phyloP scores from a whole-genome alignment of 129 eudicot genomes.

The Ambrosia trifida region DNA sequence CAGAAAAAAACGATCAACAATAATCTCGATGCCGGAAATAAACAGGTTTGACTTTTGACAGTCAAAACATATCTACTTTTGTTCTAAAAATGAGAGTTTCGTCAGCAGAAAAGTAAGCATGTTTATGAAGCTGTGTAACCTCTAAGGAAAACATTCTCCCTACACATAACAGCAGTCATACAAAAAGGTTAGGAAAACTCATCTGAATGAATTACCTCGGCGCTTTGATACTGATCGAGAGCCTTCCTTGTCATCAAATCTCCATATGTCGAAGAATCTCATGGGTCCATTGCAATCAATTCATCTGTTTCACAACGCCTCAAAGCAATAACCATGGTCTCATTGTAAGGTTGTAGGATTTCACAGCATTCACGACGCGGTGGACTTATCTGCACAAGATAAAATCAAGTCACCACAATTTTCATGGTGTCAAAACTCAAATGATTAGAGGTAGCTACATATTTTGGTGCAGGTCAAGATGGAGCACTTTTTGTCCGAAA shows the following conservation, averaged over 20 bases:
- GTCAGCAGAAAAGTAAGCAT: too few species aligned
- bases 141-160: background rate
- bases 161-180: background rate
- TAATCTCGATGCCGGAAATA: background rate
- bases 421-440: constrained; percentile 5
- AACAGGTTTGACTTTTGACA: constrained; percentile 10
- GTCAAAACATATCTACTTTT: background rate
- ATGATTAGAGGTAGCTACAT: background rate
- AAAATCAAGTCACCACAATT: background rate
- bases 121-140: background rate
- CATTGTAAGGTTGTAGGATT: constrained; percentile 40
- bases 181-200: background rate
- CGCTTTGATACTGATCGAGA: constrained; percentile 15
- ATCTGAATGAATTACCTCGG: constrained; percentile 16
- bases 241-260: constrained; percentile 17
- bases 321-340: constrained; percentile 53
- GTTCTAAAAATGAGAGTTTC: background rate
- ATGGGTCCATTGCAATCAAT: constrained; percentile 59
- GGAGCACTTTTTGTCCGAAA: background rate
- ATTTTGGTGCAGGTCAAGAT: background rate
- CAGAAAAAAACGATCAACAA: background rate
- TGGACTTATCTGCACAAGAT: constrained; percentile 40
- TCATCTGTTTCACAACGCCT: constrained; percentile 62
- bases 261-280: constrained; percentile 19
- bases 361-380: constrained; percentile 84